phyloP scores from a whole-genome alignment of 306 rosid genomes.

The Corylus americana region DNA sequence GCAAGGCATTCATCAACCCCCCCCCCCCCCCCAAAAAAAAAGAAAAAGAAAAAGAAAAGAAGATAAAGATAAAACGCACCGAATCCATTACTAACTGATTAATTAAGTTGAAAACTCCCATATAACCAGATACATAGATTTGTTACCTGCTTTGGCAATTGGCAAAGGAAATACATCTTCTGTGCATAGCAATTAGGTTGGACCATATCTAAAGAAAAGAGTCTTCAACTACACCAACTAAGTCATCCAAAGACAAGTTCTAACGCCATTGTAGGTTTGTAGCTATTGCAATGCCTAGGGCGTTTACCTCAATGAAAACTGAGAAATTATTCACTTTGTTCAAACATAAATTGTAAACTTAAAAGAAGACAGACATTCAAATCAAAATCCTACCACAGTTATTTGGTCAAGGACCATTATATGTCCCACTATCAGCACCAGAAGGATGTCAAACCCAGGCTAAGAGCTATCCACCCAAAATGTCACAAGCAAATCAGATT shows the following conservation, averaged over 20 bases:
- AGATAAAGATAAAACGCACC: neutral
- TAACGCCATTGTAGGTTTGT: neutral
- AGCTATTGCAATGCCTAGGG: neutral
- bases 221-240: neutral
- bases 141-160: neutral
- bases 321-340: neutral
- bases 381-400: conserved; percentile 2
- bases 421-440: neutral
- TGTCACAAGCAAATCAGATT: neutral
- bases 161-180: neutral
- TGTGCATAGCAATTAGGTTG: neutral
- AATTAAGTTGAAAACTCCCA: neutral
- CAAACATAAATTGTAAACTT: neutral
- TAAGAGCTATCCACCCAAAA: neutral
- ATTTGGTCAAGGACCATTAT: neutral
- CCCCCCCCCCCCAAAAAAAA: neutral
- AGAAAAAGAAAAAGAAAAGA: neutral
- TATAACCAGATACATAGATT: neutral
- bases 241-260: neutral
- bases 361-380: neutral
- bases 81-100: neutral
- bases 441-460: neutral
- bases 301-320: neutral
- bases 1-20: neutral
- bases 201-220: neutral